Conservation (phyloP, 2,329 filamentous ascomycete species). For the Hypoxylon sp. region DNA sequence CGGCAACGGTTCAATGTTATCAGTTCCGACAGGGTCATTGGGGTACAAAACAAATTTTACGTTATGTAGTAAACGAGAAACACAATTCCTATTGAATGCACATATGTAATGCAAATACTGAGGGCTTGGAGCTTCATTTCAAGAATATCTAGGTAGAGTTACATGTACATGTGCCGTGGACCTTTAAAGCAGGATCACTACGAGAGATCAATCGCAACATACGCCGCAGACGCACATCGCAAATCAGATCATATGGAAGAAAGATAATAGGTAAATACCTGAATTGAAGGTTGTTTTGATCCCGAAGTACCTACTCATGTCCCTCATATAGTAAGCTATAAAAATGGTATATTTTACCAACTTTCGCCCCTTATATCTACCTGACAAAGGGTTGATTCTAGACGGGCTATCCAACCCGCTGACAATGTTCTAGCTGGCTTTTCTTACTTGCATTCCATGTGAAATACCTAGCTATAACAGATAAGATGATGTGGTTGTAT, state of each 20-base stretch:
- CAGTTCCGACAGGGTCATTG: too few relatives aligned
- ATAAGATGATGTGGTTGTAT: neutral
- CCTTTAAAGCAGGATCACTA: neutral
- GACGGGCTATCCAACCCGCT: neutral
- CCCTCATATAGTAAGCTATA: neutral
- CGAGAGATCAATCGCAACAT: neutral
- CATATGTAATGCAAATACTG: too few relatives aligned
- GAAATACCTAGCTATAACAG: too few relatives aligned
- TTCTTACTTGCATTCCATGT: too few relatives aligned
- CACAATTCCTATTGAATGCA: too few relatives aligned
- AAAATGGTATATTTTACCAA: neutral
- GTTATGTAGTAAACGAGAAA: too few relatives aligned
- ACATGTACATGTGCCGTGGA: neutral
- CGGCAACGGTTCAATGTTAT: too few relatives aligned
- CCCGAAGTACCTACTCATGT: neutral
- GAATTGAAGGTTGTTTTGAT: neutral
- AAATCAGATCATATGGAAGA: neutral
- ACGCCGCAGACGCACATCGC: neutral
- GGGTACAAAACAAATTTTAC: too few relatives aligned
- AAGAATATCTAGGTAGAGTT: too few relatives aligned
- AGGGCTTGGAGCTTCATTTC: too few relatives aligned
- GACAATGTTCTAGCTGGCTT: too few relatives aligned
- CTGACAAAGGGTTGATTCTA: neutral
- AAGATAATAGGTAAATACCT: neutral
- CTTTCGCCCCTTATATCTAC: neutral